Evolutionary conservation across 495 filamentous ascomycete species (phyloP).

Genomic region (Amniculicola lignicola): DNA sequence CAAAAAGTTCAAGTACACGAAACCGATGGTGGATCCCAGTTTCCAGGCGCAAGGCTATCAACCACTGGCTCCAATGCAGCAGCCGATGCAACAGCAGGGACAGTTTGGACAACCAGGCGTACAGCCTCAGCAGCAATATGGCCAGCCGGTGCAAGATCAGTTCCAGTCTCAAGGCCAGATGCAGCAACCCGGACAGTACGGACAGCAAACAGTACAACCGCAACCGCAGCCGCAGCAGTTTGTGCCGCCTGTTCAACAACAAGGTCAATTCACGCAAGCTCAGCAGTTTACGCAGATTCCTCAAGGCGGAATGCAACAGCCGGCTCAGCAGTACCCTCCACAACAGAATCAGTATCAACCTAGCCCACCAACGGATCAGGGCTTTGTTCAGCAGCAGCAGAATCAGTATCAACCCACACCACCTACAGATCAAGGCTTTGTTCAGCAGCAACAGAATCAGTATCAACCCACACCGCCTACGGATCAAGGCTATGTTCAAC

Average conservation of each 20-base stretch:
- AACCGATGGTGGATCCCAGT: conserved; percentile 21
- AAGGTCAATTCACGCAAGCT: conserved; percentile 13
- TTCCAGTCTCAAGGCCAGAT: not conserved
- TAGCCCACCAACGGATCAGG: too few relatives aligned
- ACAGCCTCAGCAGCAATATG: conserved; percentile 9
- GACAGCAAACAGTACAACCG: too few relatives aligned
- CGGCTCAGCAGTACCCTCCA: conserved; percentile 17
- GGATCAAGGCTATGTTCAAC: conserved; percentile 21
- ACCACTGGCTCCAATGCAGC: conserved; percentile 3
- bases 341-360: conserved; percentile 2
- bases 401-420: conserved; percentile 13
- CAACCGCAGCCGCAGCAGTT: conserved; percentile 13
- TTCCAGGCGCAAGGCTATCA: conserved; percentile 25
- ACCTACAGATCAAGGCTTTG: conserved; percentile 16
- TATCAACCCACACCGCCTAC: conserved; percentile 11
- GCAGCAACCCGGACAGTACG: conserved; percentile 2
- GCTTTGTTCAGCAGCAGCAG: conserved; percentile 5
- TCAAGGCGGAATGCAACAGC: not conserved
- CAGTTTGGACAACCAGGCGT: conserved; percentile 4
- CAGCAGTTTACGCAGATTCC: conserved; percentile 8
- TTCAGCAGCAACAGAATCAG: conserved; percentile 14
- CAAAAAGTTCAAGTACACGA: conserved; percentile 36
- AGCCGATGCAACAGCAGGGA: conserved; percentile 6
- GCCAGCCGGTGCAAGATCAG: conserved; percentile 8
- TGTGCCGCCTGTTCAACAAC: conserved; percentile 13